phyloP scores from a whole-genome alignment of 2,329 filamentous ascomycete genomes.

The Penicillium crustosum region DNA sequence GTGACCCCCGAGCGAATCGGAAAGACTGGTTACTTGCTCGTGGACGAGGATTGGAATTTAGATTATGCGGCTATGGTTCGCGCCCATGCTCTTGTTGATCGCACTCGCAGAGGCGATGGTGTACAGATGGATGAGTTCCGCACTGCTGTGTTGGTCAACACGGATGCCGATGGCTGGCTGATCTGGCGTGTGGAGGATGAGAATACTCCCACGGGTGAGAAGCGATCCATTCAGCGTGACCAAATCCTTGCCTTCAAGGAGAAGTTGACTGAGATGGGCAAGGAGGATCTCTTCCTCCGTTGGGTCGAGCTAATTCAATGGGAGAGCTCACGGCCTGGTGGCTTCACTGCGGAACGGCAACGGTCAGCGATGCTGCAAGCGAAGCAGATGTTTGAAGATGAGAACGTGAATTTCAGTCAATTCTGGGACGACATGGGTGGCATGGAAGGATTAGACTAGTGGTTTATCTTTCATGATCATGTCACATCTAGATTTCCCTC shows the following conservation, averaged over 20 bases:
- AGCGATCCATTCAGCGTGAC: conserved; percentile 46
- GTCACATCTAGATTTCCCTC: not conserved
- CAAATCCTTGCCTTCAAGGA: conserved; percentile 82
- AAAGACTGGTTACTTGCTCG: conserved; percentile 86
- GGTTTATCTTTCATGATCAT: not conserved
- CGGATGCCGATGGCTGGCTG: conserved; percentile 69
- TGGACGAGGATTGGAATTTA: conserved; percentile 82
- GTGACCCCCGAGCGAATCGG: conserved; percentile 66
- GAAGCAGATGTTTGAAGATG: conserved; percentile 68
- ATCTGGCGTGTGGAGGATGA: conserved; percentile 61
- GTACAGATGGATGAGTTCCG: conserved; percentile 66
- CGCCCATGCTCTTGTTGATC: conserved; percentile 68
- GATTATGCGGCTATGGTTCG: conserved; percentile 79
- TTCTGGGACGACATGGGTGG: conserved; percentile 73
- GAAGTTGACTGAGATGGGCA: conserved; percentile 70
- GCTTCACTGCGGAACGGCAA: conserved; percentile 74
- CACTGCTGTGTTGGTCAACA: conserved; percentile 67
- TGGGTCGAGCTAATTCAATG: conserved; percentile 94
- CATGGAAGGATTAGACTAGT: conserved; percentile 39
- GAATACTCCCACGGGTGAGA: conserved; percentile 45
- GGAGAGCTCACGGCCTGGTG: conserved; percentile 74
- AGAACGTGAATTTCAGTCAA: conserved; percentile 78
- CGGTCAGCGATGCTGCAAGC: conserved; percentile 70
- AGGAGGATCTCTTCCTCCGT: conserved; percentile 84
- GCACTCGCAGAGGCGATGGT: conserved; percentile 28